Base-by-base conservation (phyloP, 257 asterid genomes). In the Osmanthus fragrans region DNA sequence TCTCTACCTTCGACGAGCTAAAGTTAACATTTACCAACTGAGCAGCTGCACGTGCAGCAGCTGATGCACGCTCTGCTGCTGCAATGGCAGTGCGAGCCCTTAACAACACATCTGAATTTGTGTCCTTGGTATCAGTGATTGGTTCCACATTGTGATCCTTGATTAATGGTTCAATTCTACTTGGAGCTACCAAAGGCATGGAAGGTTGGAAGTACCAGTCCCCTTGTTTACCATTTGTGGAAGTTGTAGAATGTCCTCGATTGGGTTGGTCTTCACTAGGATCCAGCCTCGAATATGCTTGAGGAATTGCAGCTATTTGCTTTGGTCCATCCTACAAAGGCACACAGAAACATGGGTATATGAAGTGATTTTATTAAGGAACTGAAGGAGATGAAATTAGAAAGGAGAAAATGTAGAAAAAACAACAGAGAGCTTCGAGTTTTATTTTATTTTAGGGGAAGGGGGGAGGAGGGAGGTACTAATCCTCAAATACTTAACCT, bases 41-140 rank as follows among this genome's bases (percentile, higher is more conserved):
- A 74, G 94, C 92, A 64, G 99, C 99, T 60, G 94, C 90, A 42
- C 94, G 97, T 9, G 99, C 99, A 83, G 97, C 88, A 80, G 96
- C 87, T 11, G 99, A 88, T 75, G 99, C 98, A n/a, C 89, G 98
- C 16, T 95, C 93, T 36, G 98, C 99, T 27, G 98, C 94, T 73
- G 90, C 88, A 79, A 95, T 89, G 58, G 99, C 97, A 81, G 84
- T 77, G 7, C 90, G 93, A 76, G 98, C 99, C 84, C 76, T 86
- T 85, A 86, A 88, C 82, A 93, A 34, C 19, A 73, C 92, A 70
- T 90, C 94, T 19, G 79, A 32, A 80, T 80, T 82, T 42, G 80
- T 70, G 70, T 81, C 83, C 77, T 82, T 85, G 72, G n/a, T 71
- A 65, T 72, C 82, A 25, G 15, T 27, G 11, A 70, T 25, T 34